Evolutionary conservation across 768 basidiomycete species (phyloP), one percentile per base, ranked within the genome.

Genomic region (Botryobasidium botryosum): DNA sequence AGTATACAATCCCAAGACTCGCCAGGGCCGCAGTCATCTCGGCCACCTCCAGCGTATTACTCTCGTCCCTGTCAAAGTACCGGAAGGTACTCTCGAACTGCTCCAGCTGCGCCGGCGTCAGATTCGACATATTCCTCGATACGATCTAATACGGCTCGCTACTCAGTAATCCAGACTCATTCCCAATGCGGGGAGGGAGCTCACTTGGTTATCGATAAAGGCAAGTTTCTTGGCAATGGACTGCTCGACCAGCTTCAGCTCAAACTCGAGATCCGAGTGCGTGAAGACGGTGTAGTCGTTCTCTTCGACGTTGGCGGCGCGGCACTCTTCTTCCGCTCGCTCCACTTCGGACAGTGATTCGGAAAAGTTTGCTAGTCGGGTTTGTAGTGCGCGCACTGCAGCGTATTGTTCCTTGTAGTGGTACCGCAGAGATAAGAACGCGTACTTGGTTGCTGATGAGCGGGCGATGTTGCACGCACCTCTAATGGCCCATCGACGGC

Each of bases 21-120:
- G 91, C 90, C 13, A 99, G 68, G 1, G 94, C 94, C 8, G 87
- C 85, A n/a, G 79, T 73, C 72, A 94, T 81, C 61, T 96, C 88
- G 5, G 84, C 69, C 47, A 79, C 57, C 48, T 71, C 75, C 31
- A 97, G 71, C 0, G 86, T 88, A 57, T 96, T 94, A 31, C 80
- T 77, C 54, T 85, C 81, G 52, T 96, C 90, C 50, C 76, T 76
- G 61, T 96, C 92, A 55, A 99, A 99, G 63, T 96, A 91, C 42
- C 91, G 75, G 76, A 99, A 97, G 1, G 90, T 92, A 57, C 79
- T 76, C 61, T 97, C 92, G 52, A 94, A 92, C 56, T 96, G 90
- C 57, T 97, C 92, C 20, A 97, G 68, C 57, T 90, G 87, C 12
- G 87, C 90, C 0, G 94, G 90, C 0, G 92, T 92, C 50, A 99